Evolutionary conservation across 352 stramenopile genomes (phyloP), one percentile per base, ranked within the genome.

Genomic region (Phytophthora sojae): DNA sequence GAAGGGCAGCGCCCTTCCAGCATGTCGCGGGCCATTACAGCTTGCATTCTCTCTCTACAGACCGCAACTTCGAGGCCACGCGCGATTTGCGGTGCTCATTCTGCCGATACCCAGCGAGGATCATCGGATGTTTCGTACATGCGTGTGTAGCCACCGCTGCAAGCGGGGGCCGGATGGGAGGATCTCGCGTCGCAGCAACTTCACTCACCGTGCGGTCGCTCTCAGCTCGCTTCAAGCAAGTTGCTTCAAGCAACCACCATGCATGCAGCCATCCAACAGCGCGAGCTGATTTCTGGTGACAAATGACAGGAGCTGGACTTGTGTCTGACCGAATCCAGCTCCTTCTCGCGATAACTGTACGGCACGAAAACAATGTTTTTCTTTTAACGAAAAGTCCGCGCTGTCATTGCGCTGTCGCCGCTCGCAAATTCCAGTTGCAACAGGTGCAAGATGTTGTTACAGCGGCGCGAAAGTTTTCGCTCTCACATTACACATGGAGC

Each of bases 381-480:
- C 35, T 17, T 42, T 9, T 29, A 51, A 52, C 26, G n/a, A 29
- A 64, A 55, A 37, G 15, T 26, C 56, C 23, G 21, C 35, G 35
- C 35, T 4, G 32, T 39, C 21, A 19, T 17, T n/a, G 21, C 23
- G 23, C 56, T 15, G 15, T 29, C 8, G 49, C 19, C 45, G 45
- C n/a, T 53, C 55, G 23, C 44, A 67, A 17, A 52, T 61, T 67
- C 49, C 58, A 21, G 39, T 35, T 52, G 21, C 49, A 57, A 5
- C 47, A 37, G 55, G 37, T 70, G 53, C 63, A 54, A 63, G 61
- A 19, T 50, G 35, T 42, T 42, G 35, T 17, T 42, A 42, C 50
- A 62, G 45, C 59, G 44, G 49, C 58, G 44, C 52, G 39, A 65
- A 74, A 74, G 61, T 57, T 74, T 74, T 64, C 39, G 25, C 17